Percentiles rank a stretch among this genome's conserved stretches.
phyloP scores from a whole-genome alignment of 306 rosid genomes.

The Fagus sylvatica region DNA sequence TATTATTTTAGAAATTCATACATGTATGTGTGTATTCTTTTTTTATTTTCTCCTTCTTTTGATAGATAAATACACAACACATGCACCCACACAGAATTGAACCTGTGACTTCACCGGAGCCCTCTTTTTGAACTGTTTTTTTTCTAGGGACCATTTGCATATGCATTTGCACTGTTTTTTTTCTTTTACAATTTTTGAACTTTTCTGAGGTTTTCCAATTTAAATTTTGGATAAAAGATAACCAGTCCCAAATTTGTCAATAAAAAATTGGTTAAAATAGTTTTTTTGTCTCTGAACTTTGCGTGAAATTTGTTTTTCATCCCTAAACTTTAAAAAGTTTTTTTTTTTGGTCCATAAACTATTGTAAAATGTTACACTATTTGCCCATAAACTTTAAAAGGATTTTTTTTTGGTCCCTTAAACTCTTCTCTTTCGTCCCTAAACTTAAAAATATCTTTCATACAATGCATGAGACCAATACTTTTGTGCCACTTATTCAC shows the following conservation, averaged over 20 bases:
- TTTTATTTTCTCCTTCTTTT: neutral
- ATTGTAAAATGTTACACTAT: too few species aligned
- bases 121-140: neutral
- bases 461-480: too few species aligned
- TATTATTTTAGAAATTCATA: conserved; percentile 17
- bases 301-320: too few species aligned
- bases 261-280: too few species aligned
- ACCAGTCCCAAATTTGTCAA: neutral
- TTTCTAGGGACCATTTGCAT: neutral
- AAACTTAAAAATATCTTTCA: too few species aligned
- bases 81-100: neutral
- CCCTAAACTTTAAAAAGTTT: too few species aligned
- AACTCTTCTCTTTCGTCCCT: too few species aligned
- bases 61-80: neutral
- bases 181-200: conserved; percentile 1
- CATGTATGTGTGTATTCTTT: neutral
- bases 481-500: too few species aligned
- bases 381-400: too few species aligned
- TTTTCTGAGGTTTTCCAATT: conserved; percentile 4
- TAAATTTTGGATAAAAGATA: neutral
- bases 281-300: too few species aligned
- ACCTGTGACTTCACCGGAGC: neutral
- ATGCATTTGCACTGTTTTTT: neutral
- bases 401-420: too few species aligned
- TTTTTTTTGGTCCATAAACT: too few species aligned